Base-by-base conservation (phyloP, 1,284 basidiomycete species). In the Bondarzewia mesenterica region DNA sequence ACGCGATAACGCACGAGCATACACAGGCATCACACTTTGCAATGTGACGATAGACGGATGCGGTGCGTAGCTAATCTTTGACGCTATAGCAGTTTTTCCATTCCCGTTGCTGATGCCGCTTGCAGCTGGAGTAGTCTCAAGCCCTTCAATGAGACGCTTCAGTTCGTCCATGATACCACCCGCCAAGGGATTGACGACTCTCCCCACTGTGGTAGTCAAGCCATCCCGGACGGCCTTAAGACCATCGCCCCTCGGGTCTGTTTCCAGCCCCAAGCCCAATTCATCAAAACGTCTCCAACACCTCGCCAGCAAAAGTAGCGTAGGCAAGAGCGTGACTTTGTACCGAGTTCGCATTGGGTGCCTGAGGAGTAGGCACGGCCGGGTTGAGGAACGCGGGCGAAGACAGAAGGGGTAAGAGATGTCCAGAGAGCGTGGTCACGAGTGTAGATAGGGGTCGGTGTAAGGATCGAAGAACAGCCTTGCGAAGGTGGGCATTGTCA, bases 391-490 rank as follows among this genome's bases (percentile, higher is more conserved):
- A 85, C 7, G 75, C 66, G 15, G 80, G 68, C 2, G 85, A 80
- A 6, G 82, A 78, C 12, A 89, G 58, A 14, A 87, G 63, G 4
- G 82, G 82, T 3, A 82, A 66, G 22, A 89, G 70, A 54, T 78
- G 71, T 25, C 76, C 71, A 7, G 84, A 87, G 23, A 89, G 60
- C 59, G 85, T 85, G 54, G 71, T 79, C 53, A 84, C 68, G 35
- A 89, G 63, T 21, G 89, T 85, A 7, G 85, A 85, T 6, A 90
- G 67, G 7, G 85, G 86, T 45, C 82, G 77, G 51, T 86, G 86
- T 21, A 90, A 69, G 25, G 77, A 77, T 46, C 88, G 79, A 29
- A 89, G 60, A 51, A 86, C 77, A 26, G 87, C 85, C 49, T 77
- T 76, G 56, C 80, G 70, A 16, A 90, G 66, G 57, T 86, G 79